phyloP scores from a whole-genome alignment of 345 rosid species.

The Melaleuca quinquenervia region DNA sequence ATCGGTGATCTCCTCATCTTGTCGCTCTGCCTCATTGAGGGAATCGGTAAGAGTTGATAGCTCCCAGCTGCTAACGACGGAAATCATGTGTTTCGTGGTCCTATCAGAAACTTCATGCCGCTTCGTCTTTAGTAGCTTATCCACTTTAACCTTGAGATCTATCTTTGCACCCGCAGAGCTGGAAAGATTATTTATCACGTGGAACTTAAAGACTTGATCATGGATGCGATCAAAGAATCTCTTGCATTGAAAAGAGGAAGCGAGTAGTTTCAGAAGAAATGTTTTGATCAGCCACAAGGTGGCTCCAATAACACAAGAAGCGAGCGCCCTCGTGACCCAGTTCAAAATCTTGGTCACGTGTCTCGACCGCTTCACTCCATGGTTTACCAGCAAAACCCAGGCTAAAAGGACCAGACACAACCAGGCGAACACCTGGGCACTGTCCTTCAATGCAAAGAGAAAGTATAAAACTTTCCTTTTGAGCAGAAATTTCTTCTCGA shows the following conservation, averaged over 20 bases:
- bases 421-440: conserved; percentile 42
- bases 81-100: conserved; percentile 49
- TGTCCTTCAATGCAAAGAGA: conserved; percentile 30
- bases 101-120: conserved; percentile 52
- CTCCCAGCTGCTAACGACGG: conserved; percentile 31
- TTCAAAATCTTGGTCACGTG: conserved; percentile 16
- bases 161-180: conserved; percentile 4
- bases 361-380: conserved; percentile 25
- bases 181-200: conserved; percentile 33
- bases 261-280: conserved; percentile 21
- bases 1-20: conserved; percentile 31
- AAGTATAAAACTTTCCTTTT: conserved; percentile 50
- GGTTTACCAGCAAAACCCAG: conserved; percentile 39
- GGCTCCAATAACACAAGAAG: conserved; percentile 32
- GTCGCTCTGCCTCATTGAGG: conserved; percentile 19
- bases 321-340: conserved; percentile 31
- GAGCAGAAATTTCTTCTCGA: conserved; percentile 39
- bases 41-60: conserved; percentile 5
- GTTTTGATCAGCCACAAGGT: conserved; percentile 44
- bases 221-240: conserved; percentile 57
- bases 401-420: conserved; percentile 32
- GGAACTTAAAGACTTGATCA: conserved; percentile 46
- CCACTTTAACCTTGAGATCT: conserved; percentile 27
- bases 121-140: conserved; percentile 40
- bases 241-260: conserved; percentile 34